Evolutionary conservation across 1,284 basidiomycete species (phyloP).

Genomic region (Uromyces viciae-fabae): DNA sequence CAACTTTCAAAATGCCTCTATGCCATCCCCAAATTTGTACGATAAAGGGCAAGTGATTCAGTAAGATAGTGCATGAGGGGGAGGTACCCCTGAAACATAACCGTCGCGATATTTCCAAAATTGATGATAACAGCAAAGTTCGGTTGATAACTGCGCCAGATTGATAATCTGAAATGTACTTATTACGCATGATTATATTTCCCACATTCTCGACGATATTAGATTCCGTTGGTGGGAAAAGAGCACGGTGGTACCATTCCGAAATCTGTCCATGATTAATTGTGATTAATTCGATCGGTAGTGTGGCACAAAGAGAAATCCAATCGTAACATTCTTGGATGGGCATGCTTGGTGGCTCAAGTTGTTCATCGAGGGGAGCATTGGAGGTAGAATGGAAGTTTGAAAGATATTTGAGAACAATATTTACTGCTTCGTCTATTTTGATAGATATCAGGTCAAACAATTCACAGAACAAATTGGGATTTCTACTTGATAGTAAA

Average conservation of each 20-base stretch:
- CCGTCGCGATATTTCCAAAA: slow-evolving; percentile 1
- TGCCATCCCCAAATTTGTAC: slow-evolving; percentile 43
- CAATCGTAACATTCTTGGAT: slow-evolving; percentile 40
- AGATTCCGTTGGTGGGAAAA: background rate
- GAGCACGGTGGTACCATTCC: slow-evolving; percentile 14
- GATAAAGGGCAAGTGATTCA: slow-evolving; percentile 22
- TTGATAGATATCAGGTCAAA: slow-evolving; percentile 5
- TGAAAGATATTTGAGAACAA: slow-evolving; percentile 10
- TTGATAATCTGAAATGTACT: slow-evolving; percentile 37
- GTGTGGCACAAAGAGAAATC: background rate
- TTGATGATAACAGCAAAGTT: slow-evolving; percentile 26
- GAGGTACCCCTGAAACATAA: background rate
- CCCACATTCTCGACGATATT: background rate
- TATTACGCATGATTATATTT: slow-evolving; percentile 8
- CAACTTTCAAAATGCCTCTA: slow-evolving; percentile 21
- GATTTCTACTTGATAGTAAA: slow-evolving; percentile 15
- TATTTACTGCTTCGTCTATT: slow-evolving; percentile 7
- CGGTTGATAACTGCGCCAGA: slow-evolving; percentile 20
- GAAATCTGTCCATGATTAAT: background rate
- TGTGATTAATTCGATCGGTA: background rate
- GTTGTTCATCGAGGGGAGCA: background rate
- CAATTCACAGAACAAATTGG: background rate
- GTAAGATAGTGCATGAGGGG: background rate
- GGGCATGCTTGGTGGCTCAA: background rate
- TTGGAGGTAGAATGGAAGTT: slow-evolving; percentile 1